Conservation (phyloP, 139 green algal species). For the Picochlorum costavermella region DNA sequence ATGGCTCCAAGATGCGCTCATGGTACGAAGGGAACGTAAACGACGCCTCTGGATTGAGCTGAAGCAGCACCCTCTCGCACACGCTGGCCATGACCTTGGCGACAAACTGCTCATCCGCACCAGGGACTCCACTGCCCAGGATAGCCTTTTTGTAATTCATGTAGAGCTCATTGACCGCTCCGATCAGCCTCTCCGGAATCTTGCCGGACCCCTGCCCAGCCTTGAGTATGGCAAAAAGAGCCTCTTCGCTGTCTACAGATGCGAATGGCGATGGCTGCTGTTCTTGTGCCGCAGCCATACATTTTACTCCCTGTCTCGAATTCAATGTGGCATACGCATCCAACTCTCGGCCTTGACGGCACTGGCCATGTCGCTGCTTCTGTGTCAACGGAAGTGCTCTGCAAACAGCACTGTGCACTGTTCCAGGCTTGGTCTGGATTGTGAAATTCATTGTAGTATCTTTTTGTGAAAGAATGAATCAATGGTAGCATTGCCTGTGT, state of each 20-base stretch:
- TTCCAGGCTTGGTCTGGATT: too few relatives aligned
- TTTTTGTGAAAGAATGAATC: too few relatives aligned
- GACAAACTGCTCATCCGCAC: constrained; percentile 51
- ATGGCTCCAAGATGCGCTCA: constrained; percentile 71
- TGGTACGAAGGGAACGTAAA: constrained; percentile 91
- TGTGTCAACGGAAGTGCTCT: too few relatives aligned
- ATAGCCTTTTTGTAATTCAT: constrained; percentile 75
- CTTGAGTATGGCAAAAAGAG: constrained; percentile 56
- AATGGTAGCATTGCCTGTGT: too few relatives aligned
- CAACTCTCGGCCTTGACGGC: too few relatives aligned
- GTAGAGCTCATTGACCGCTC: constrained; percentile 73
- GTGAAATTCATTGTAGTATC: too few relatives aligned
- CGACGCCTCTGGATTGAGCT: constrained; percentile 25
- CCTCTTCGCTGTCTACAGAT: constrained; percentile 35
- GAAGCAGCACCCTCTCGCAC: constrained; percentile 37
- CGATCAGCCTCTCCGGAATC: constrained; percentile 41
- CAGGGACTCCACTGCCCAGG: constrained; percentile 33
- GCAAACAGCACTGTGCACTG: too few relatives aligned
- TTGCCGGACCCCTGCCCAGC: constrained; percentile 33
- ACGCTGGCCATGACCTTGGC: constrained; percentile 48
- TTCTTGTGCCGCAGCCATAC: neutral
- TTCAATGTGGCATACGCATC: neutral
- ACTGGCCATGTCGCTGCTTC: too few relatives aligned
- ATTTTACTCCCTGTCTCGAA: neutral
- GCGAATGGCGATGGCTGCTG: constrained; percentile 30